These are phyloP conservation scores for Fonsecaea pedrosoi DNA, from an alignment of 2,329 filamentous ascomycete species.

Conservation along the genomic window DNA sequence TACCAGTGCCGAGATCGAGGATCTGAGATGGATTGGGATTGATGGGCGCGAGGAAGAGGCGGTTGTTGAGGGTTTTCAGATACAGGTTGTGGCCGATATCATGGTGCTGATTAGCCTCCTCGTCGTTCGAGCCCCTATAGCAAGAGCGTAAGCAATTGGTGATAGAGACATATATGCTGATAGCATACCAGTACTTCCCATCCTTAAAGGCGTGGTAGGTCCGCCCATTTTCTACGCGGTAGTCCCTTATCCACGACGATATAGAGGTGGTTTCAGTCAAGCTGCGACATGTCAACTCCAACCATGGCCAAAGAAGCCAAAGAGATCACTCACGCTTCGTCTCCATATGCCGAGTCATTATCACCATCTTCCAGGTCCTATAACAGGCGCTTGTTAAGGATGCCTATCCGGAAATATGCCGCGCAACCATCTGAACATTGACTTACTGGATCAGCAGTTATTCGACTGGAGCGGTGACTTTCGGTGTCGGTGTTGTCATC, in stretches of 20 bases:
- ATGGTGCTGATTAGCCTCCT: slow-evolving; percentile 51
- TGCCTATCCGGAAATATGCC: background rate
- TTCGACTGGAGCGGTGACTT: slow-evolving; percentile 16
- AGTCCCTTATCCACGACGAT: slow-evolving; percentile 33
- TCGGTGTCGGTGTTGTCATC: slow-evolving; percentile 8
- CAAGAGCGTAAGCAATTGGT: slow-evolving; percentile 3
- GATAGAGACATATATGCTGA: background rate
- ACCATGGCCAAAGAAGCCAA: background rate
- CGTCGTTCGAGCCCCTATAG: slow-evolving; percentile 47
- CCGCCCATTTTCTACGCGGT: slow-evolving; percentile 36
- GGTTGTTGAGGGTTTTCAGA: slow-evolving; percentile 44
- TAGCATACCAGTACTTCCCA: slow-evolving; percentile 36
- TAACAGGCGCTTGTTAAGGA: slow-evolving; percentile 2
- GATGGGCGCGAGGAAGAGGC: slow-evolving; percentile 50
- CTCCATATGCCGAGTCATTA: slow-evolving; percentile 32
- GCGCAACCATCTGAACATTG: background rate
- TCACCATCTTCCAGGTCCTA: slow-evolving; percentile 27
- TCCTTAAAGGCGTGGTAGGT: slow-evolving; percentile 37
- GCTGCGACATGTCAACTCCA: slow-evolving; percentile 10
- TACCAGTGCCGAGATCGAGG: slow-evolving; percentile 39
- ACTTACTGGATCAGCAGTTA: slow-evolving; percentile 19
- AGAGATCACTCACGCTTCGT: slow-evolving; percentile 25
- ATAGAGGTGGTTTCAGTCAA: slow-evolving; percentile 33
- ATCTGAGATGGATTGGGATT: slow-evolving; percentile 42
- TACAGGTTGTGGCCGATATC: slow-evolving; percentile 39